These are phyloP conservation scores for Candida gorgasii DNA, from an alignment of 805 yeast species.

Conservation along the genomic window DNA sequence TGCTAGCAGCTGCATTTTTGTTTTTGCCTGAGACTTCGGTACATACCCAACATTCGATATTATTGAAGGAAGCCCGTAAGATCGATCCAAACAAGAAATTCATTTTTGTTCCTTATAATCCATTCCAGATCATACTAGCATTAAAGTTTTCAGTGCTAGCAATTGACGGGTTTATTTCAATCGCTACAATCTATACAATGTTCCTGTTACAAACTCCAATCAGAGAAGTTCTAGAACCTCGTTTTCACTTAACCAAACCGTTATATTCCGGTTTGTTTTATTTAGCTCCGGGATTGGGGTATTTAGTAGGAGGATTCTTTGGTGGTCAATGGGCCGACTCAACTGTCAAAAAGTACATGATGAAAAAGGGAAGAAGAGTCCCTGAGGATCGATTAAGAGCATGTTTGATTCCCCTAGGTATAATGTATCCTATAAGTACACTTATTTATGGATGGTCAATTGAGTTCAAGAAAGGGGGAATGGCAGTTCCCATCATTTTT, in stretches of 20 bases:
- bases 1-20: constrained; percentile 34
- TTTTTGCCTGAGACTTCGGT: constrained; percentile 49
- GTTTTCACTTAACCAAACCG: constrained; percentile 50
- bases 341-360: constrained; percentile 44
- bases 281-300: constrained; percentile 59
- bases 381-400: constrained; percentile 56
- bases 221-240: constrained; percentile 54
- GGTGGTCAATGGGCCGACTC: constrained; percentile 58
- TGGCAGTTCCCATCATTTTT: constrained; percentile 52
- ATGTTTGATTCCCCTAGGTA: constrained; percentile 38
- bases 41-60: constrained; percentile 27
- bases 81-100: constrained; percentile 28
- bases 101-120: constrained; percentile 47
- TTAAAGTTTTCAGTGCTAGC: constrained; percentile 45
- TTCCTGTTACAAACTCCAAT: constrained; percentile 55
- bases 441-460: constrained; percentile 57
- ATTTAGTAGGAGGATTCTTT: constrained; percentile 47
- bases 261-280: constrained; percentile 54
- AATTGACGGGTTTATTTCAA: constrained; percentile 44
- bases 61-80: constrained; percentile 21
- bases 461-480: constrained; percentile 52
- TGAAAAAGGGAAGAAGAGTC: constrained; percentile 42
- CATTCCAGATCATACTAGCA: constrained; percentile 44
- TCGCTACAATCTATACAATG: constrained; percentile 50
- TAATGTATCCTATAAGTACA: constrained; percentile 45